Conservation (phyloP, 2,329 filamentous ascomycete genomes). For the Fusarium avenaceum region DNA sequence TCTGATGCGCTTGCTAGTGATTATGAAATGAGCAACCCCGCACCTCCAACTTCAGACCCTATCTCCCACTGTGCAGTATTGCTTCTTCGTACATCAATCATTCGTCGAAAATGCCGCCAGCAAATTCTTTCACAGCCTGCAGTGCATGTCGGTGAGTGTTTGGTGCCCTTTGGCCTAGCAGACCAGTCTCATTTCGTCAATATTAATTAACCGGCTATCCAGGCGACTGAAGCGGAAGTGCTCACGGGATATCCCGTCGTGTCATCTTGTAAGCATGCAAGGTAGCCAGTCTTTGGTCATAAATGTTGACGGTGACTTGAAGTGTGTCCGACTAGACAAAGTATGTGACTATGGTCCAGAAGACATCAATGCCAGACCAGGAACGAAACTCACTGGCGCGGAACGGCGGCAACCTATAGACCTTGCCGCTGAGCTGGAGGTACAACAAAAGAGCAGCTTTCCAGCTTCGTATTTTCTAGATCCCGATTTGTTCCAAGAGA, state of each 20-base stretch:
- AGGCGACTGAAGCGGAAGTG: not conserved
- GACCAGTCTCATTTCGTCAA: not conserved
- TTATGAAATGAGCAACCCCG: too few relatives aligned
- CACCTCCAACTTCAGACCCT: too few relatives aligned
- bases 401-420: not conserved
- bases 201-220: not conserved
- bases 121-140: not conserved
- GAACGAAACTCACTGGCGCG: not conserved
- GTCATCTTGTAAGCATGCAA: not conserved
- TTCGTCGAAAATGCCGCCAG: not conserved
- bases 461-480: not conserved
- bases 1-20: too few relatives aligned
- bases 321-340: not conserved
- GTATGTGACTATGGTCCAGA: not conserved
- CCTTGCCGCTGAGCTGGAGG: fast-evolving
- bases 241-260: slow-evolving; percentile 3
- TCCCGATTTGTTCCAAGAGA: not conserved
- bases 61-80: too few relatives aligned
- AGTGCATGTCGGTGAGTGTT: not conserved
- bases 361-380: fast-evolving
- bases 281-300: not conserved
- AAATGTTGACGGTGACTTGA: not conserved
- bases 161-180: not conserved
- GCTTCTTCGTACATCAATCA: too few relatives aligned
- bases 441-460: not conserved